A percentile compares a stretch with the other conserved stretches of the same genome.
Conservation (phyloP, 164 flowering plant genomes). For the Macadamia tetraphylla region DNA sequence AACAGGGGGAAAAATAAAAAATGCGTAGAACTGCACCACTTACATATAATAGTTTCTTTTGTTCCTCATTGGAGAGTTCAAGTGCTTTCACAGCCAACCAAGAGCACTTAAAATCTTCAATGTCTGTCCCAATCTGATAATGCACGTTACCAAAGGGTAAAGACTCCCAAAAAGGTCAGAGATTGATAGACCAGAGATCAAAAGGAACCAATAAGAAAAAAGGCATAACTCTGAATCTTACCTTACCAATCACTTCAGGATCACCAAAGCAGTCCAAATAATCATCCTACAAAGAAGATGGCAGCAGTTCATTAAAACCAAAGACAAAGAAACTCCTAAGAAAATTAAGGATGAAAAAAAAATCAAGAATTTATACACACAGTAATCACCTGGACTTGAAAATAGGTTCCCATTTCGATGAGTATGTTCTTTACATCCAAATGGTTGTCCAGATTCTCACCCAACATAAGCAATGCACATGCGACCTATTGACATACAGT, state of each 20-base stretch:
- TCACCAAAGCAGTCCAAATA: constrained; percentile 87
- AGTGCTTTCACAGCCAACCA: constrained; percentile 98
- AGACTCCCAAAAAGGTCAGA: constrained; percentile 4
- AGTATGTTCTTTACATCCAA: constrained; percentile 68
- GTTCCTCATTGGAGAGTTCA: constrained; percentile 63
- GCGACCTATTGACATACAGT: constrained; percentile 55
- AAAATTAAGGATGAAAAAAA: not conserved
- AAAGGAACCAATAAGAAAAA: not conserved
- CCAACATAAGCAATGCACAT: constrained; percentile 89
- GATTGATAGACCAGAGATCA: not conserved
- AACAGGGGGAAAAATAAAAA: not conserved
- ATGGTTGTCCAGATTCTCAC: constrained; percentile 78
- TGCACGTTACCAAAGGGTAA: constrained; percentile 7
- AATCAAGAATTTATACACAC: not conserved
- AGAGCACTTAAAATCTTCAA: constrained; percentile 97
- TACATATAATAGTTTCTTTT: constrained; percentile 67
- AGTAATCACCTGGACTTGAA: constrained; percentile 88
- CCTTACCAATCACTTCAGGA: constrained; percentile 89
- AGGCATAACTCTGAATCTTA: constrained; percentile 21
- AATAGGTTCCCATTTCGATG: constrained; percentile 90
- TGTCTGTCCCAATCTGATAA: constrained; percentile 91
- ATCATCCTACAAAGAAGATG: constrained; percentile 60
- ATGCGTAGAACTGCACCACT: constrained; percentile 8
- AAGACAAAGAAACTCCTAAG: not conserved
- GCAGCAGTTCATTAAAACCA: not conserved